A percentile compares a stretch with the other conserved stretches of the same genome.
Conservation (phyloP, 805 yeast species). For the Kuraishia borneana region DNA sequence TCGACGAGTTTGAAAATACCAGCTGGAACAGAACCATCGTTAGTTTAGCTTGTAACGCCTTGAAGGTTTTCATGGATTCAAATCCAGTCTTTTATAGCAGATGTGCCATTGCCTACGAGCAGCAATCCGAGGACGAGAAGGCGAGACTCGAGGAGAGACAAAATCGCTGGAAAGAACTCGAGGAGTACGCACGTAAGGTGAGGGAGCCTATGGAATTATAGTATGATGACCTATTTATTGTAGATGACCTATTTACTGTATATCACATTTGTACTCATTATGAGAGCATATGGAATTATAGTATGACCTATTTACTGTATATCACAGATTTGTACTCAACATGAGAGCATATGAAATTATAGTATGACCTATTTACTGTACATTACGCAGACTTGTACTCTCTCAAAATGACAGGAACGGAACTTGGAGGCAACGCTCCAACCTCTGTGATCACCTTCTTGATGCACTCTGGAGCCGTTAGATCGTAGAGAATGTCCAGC, state of each 20-base stretch:
- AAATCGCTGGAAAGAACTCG: conserved; percentile 63
- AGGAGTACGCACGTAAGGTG: conserved; percentile 37
- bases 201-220: no score
- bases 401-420: conserved; percentile 92
- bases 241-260: no score
- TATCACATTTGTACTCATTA: no score
- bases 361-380: neutral
- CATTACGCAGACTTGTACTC: conserved; percentile 64
- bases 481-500: conserved; percentile 81
- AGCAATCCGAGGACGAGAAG: conserved; percentile 63
- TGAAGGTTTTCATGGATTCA: conserved; percentile 86
- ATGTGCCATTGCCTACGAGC: conserved; percentile 80
- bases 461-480: conserved; percentile 88
- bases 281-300: no score
- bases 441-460: conserved; percentile 93
- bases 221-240: no score
- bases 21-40: conserved; percentile 96
- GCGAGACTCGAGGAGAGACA: conserved; percentile 50
- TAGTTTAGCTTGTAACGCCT: conserved; percentile 79
- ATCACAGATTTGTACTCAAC: no score
- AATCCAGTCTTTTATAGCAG: conserved; percentile 87
- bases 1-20: neutral
- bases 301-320: no score
- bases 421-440: conserved; percentile 95
- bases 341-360: no score